A percentile compares a stretch with the other conserved stretches of the same genome.
phyloP scores from a whole-genome alignment of 2,329 filamentous ascomycete species.

The Biscogniauxia marginata region DNA sequence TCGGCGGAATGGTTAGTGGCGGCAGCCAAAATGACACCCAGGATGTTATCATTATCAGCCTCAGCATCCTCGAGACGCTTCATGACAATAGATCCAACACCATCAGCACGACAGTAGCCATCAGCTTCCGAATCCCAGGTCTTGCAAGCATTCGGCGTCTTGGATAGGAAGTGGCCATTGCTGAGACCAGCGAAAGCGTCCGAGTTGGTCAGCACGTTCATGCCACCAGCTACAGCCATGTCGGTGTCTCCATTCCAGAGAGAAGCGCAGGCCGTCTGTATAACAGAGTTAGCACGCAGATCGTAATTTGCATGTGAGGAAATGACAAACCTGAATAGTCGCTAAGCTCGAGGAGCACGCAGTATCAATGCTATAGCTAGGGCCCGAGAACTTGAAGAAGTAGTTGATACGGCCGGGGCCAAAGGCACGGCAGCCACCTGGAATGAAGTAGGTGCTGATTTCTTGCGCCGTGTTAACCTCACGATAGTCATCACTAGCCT shows the following conservation, averaged over 20 bases:
- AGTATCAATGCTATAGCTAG: slow-evolving; percentile 27
- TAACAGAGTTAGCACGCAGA: too few species aligned
- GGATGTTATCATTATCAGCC: slow-evolving; percentile 44
- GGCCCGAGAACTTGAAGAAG: slow-evolving; percentile 33
- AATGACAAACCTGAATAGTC: slow-evolving; percentile 21
- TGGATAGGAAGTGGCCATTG: slow-evolving; percentile 21
- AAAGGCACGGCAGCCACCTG: slow-evolving; percentile 13
- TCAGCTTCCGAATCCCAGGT: slow-evolving; percentile 40
- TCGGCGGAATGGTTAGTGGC: slow-evolving; percentile 72
- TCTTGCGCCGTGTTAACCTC: slow-evolving; percentile 26
- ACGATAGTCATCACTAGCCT: slow-evolving; percentile 36
- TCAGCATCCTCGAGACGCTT: slow-evolving; percentile 36
- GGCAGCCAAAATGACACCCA: slow-evolving; percentile 43
- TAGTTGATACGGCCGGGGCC: slow-evolving; percentile 27
- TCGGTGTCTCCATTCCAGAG: slow-evolving; percentile 28
- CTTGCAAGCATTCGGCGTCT: slow-evolving; percentile 23
- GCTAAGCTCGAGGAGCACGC: slow-evolving; percentile 36
- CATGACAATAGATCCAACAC: slow-evolving; percentile 20
- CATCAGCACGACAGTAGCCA: slow-evolving; percentile 40
- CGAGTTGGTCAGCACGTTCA: slow-evolving; percentile 10
- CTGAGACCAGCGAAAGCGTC: slow-evolving; percentile 16
- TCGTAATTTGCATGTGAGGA: too few species aligned
- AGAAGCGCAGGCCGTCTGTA: slow-evolving; percentile 33
- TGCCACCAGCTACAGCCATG: slow-evolving; percentile 19
- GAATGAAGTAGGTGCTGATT: slow-evolving; percentile 8